phyloP scores from a whole-genome alignment of 1,139 yeast species.

The Saccharomyces uvarum region DNA sequence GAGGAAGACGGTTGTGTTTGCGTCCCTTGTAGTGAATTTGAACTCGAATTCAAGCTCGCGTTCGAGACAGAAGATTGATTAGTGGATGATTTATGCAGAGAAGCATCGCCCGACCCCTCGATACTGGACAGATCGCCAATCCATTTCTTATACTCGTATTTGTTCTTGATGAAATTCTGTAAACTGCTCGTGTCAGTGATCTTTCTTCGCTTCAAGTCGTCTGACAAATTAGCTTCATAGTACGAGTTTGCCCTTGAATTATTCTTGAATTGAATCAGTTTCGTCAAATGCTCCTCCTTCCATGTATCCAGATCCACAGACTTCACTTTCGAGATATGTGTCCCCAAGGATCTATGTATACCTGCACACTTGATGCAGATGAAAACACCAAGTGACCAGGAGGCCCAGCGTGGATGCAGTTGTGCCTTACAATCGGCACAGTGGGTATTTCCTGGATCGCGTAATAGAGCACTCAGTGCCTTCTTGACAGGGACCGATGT shows the following conservation, averaged over 20 bases:
- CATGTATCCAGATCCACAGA: conserved; percentile 93
- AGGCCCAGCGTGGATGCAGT: conserved; percentile 94
- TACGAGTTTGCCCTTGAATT: conserved; percentile 54
- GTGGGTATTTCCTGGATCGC: conserved; percentile 63
- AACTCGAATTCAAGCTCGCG: not conserved
- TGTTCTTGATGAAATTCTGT: conserved; percentile 82
- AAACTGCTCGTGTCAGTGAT: conserved; percentile 64
- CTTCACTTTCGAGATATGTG: conserved; percentile 80
- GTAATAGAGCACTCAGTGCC: conserved; percentile 63
- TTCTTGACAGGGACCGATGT: conserved; percentile 31
- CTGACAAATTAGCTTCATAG: conserved; percentile 68
- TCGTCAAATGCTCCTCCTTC: conserved; percentile 86
- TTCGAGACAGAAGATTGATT: not conserved
- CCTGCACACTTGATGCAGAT: conserved; percentile 93
- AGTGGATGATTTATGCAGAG: not conserved
- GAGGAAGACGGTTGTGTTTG: conserved; percentile 1
- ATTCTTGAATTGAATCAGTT: conserved; percentile 85
- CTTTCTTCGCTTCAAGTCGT: not conserved
- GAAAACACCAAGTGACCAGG: conserved; percentile 91
- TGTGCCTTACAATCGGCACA: conserved; percentile 92
- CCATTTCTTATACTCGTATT: conserved; percentile 90
- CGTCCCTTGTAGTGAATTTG: conserved; percentile 6
- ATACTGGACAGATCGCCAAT: conserved; percentile 27
- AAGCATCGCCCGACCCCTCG: not conserved
- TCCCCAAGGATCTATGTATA: conserved; percentile 89